Conservation (phyloP, 257 asterid genomes). For the Osmanthus fragrans region DNA sequence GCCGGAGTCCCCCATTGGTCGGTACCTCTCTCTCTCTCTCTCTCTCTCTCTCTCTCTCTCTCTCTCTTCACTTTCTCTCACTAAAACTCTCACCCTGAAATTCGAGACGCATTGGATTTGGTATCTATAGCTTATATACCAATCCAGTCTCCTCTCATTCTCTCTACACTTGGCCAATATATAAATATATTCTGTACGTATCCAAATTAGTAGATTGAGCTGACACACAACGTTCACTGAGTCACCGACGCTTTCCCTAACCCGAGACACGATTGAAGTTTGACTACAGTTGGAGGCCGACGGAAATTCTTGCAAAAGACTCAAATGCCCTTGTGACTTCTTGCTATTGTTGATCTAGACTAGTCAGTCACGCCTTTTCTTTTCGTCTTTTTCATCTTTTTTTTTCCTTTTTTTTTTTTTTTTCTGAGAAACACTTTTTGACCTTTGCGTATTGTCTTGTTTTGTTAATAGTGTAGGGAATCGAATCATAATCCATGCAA, state of each 20-base stretch:
- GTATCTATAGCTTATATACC: slow-evolving; percentile 33
- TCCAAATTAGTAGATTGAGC: neutral
- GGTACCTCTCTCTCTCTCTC: neutral
- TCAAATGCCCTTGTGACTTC: slow-evolving; percentile 21
- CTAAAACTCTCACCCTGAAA: slow-evolving; percentile 7
- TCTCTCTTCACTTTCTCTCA: slow-evolving; percentile 5
- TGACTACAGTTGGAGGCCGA: slow-evolving; percentile 48
- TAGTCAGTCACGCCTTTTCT: neutral
- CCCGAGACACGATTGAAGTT: slow-evolving; percentile 29
- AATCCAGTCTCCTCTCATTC: slow-evolving; percentile 14
- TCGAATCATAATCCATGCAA: too few relatives aligned
- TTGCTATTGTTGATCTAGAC: neutral
- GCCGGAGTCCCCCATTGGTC: slow-evolving; percentile 49
- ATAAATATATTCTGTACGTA: neutral
- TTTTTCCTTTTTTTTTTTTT: neutral
- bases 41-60: slow-evolving; percentile 9
- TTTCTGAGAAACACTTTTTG: neutral
- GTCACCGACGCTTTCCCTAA: slow-evolving; percentile 59
- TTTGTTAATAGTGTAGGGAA: neutral
- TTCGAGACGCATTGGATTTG: slow-evolving; percentile 28
- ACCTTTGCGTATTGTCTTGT: slow-evolving; percentile 17
- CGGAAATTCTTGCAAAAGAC: slow-evolving; percentile 35
- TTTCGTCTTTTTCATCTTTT: neutral
- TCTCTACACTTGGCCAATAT: slow-evolving; percentile 14
- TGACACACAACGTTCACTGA: slow-evolving; percentile 44